phyloP scores from a whole-genome alignment of 495 filamentous ascomycete species.

The Lindgomyces ingoldianus region DNA sequence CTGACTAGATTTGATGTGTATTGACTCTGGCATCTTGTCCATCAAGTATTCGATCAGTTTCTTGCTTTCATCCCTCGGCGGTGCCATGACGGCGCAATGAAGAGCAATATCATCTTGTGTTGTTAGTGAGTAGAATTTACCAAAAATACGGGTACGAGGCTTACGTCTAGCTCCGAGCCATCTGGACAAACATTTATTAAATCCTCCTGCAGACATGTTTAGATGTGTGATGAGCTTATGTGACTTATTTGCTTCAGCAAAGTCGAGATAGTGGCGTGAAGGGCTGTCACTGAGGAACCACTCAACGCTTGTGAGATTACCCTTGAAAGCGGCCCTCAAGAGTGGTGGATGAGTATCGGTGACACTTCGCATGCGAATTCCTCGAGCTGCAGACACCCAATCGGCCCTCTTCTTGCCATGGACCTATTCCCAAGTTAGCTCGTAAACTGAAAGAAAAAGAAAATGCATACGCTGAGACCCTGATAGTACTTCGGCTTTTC shows the following conservation, averaged over 20 bases:
- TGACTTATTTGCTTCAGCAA: conserved; percentile 57
- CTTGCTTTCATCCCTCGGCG: conserved; percentile 43
- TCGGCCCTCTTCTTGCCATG: conserved; percentile 68
- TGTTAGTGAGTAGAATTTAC: not conserved
- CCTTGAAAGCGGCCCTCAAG: conserved; percentile 57
- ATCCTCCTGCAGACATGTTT: conserved; percentile 53
- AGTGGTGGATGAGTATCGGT: conserved; percentile 52
- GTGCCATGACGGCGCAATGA: conserved; percentile 62
- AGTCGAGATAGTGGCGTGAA: conserved; percentile 61
- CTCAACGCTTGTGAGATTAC: conserved; percentile 62
- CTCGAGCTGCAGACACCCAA: conserved; percentile 61
- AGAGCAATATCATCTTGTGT: conserved; percentile 54
- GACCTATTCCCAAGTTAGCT: conserved; percentile 40
- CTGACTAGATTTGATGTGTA: conserved; percentile 56
- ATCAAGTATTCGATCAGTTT: conserved; percentile 64
- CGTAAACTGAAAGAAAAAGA: not conserved
- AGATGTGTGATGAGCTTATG: conserved; percentile 60
- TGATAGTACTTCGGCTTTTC: conserved; percentile 69
- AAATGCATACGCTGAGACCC: conserved; percentile 55
- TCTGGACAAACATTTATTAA: conserved; percentile 58
- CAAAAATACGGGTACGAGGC: conserved; percentile 9
- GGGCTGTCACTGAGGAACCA: conserved; percentile 72
- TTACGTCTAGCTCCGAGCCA: conserved; percentile 61
- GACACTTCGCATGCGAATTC: conserved; percentile 24
- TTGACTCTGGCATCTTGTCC: conserved; percentile 55